phyloP scores from a whole-genome alignment of 148 eudicot genomes.

The Rhododendron ferrugineum region DNA sequence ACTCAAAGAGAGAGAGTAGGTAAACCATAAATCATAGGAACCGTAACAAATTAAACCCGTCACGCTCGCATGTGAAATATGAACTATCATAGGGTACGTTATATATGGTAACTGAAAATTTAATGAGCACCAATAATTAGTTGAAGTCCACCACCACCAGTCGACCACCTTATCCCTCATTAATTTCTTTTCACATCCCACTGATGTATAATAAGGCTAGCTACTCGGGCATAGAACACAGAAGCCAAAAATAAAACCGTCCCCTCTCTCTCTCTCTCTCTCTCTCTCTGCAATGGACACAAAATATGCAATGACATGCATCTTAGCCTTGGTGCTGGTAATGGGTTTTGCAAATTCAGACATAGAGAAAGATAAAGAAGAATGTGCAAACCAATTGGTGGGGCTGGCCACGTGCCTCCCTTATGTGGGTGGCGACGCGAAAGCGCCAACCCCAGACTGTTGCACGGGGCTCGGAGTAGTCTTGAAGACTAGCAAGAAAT shows the following conservation, averaged over 20 bases:
- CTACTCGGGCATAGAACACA: neutral
- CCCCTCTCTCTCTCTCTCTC: neutral
- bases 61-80: neutral
- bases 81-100: neutral
- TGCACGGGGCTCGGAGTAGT: constrained; percentile 53
- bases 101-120: neutral
- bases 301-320: neutral
- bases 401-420: constrained; percentile 57
- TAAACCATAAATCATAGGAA: neutral
- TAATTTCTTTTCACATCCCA: neutral
- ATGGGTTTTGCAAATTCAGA: constrained; percentile 25
- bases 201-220: neutral
- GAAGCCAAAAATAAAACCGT: neutral
- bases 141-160: neutral
- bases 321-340: constrained; percentile 10
- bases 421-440: constrained; percentile 45
- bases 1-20: too few relatives aligned
- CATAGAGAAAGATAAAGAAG: constrained; percentile 40
- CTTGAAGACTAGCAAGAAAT: constrained; percentile 45
- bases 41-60: neutral
- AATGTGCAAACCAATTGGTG: constrained; percentile 45
- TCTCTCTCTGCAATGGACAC: constrained; percentile 9
- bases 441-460: constrained; percentile 56
- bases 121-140: neutral
- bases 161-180: neutral